Conservation (phyloP, 129 eudicot species). For the Chrysanthemum seticuspe region DNA sequence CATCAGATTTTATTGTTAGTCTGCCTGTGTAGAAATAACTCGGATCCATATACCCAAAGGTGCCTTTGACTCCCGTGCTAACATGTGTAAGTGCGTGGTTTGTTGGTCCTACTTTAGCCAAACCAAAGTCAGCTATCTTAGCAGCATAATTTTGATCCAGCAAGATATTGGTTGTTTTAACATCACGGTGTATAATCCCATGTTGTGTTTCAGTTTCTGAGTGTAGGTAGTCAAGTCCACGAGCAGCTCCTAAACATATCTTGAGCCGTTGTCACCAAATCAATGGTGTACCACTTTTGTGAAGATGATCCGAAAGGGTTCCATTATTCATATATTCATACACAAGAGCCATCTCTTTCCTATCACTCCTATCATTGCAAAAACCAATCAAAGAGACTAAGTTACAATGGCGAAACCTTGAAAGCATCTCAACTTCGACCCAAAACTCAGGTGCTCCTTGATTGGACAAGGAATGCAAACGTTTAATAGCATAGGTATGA, state of each 20-base stretch:
- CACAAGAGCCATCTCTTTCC: constrained; percentile 16
- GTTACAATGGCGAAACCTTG: too few species aligned
- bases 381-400: too few species aligned
- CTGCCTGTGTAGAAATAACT: constrained; percentile 1
- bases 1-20: constrained; percentile 8
- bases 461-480: too few species aligned
- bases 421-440: too few species aligned
- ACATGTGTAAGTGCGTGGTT: constrained; percentile 5
- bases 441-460: too few species aligned
- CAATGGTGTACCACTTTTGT: neutral
- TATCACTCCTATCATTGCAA: neutral
- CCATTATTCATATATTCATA: constrained; percentile 6
- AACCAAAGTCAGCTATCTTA: constrained; percentile 14
- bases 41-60: constrained; percentile 20
- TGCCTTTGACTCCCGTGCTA: constrained; percentile 6
- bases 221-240: constrained; percentile 19
- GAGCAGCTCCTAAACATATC: constrained; percentile 24
- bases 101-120: constrained; percentile 12
- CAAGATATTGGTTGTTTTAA: constrained; percentile 12
- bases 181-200: constrained; percentile 4
- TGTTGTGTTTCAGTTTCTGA: neutral
- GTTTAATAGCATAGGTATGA: too few species aligned
- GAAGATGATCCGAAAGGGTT: constrained; percentile 6
- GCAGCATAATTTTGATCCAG: constrained; percentile 7
- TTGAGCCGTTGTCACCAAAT: constrained; percentile 11